Conservation (phyloP, 176 grass and related monocot genomes). For the Areca catechu region DNA sequence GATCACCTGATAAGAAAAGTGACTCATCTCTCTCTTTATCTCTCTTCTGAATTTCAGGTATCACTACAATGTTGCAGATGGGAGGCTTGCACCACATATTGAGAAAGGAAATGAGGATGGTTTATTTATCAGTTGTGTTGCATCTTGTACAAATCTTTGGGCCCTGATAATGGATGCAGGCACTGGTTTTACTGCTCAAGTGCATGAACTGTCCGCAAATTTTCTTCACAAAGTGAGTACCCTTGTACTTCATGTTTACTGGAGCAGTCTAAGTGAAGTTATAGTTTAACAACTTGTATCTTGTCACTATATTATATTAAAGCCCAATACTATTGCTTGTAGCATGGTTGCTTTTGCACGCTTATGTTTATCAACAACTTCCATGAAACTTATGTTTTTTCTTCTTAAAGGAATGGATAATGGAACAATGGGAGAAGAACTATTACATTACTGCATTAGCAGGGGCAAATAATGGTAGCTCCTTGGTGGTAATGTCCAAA, state of each 20-base stretch:
- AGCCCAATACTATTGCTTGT: no score
- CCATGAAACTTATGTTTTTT: no score
- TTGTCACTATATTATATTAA: no score
- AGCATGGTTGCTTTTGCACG: no score
- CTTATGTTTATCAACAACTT: no score
- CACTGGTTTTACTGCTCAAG: conserved; percentile 73
- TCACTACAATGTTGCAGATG: conserved; percentile 95
- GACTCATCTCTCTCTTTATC: conserved; percentile 3
- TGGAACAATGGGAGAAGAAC: conserved; percentile 97
- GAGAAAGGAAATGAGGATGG: conserved; percentile 98
- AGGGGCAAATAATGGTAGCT: conserved; percentile 87
- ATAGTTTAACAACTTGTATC: no score
- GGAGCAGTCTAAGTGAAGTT: no score
- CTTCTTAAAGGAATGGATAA: conserved; percentile 87
- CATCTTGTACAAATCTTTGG: conserved; percentile 90
- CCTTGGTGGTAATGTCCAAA: conserved; percentile 96
- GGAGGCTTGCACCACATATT: conserved; percentile 77
- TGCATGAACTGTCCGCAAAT: conserved; percentile 85
- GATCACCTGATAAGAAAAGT: not conserved
- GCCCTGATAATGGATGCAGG: conserved; percentile 98
- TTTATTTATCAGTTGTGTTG: conserved; percentile 86
- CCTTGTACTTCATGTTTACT: not conserved
- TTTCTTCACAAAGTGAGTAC: conserved; percentile 94
- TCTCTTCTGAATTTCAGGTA: conserved; percentile 52
- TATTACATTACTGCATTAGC: conserved; percentile 94